These are phyloP conservation scores for Leptoxyphium fumago DNA, from an alignment of 2,329 filamentous ascomycete genomes.

Conservation along the genomic window DNA sequence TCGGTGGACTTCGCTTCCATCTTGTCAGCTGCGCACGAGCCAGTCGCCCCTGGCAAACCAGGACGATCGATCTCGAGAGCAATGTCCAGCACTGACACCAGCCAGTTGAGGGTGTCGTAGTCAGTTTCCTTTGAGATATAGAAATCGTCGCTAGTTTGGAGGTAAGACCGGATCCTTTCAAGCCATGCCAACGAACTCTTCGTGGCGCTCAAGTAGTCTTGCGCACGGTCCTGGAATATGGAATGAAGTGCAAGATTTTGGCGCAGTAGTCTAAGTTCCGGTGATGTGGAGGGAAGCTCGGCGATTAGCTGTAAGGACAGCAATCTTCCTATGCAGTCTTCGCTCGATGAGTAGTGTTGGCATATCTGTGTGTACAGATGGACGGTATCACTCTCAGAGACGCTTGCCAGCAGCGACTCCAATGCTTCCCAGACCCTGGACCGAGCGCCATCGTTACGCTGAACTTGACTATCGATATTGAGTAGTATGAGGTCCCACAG, in stretches of 20 bases:
- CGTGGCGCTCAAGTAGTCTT: too few species aligned
- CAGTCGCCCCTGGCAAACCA: background rate
- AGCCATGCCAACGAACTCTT: conserved; percentile 6
- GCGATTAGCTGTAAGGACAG: conserved; percentile 1
- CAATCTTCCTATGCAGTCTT: background rate
- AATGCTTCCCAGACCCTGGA: background rate
- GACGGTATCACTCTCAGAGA: background rate
- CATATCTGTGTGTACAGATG: background rate
- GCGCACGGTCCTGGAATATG: background rate
- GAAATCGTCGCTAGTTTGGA: conserved; percentile 30
- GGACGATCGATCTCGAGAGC: conserved; percentile 51
- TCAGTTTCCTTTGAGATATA: conserved; percentile 42
- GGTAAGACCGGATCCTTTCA: conserved; percentile 11
- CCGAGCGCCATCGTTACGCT: background rate
- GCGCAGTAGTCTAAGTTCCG: conserved; percentile 9
- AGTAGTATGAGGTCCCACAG: background rate
- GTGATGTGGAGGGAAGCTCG: conserved; percentile 2
- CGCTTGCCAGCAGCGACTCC: conserved; percentile 2
- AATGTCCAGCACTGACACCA: conserved; percentile 56
- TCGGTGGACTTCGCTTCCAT: background rate
- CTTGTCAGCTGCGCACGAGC: background rate
- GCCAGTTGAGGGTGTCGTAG: conserved; percentile 52
- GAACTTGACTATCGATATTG: background rate
- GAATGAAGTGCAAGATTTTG: conserved; percentile 4
- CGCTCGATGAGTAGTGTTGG: background rate